These are phyloP conservation scores for Pestalotiopsis sp. DNA, from an alignment of 2,329 filamentous ascomycete species.

Conservation along the genomic window DNA sequence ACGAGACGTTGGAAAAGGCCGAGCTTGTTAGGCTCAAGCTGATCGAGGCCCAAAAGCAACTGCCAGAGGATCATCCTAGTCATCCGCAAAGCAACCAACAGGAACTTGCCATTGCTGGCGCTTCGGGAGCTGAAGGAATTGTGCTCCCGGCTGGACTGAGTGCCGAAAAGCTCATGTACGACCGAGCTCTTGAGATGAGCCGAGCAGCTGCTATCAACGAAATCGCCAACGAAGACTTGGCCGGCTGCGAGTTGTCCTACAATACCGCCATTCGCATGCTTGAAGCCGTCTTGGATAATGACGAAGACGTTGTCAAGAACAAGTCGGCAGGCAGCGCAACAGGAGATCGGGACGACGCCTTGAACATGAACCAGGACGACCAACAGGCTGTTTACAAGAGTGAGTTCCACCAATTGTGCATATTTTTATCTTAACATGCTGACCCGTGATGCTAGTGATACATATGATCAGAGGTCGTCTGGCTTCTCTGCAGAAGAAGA, in stretches of 20 bases:
- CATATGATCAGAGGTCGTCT: slow-evolving; percentile 63
- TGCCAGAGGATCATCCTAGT: slow-evolving; percentile 82
- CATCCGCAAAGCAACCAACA: slow-evolving; percentile 78
- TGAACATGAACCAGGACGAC: slow-evolving; percentile 67
- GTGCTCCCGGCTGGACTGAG: slow-evolving; percentile 86
- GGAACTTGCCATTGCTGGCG: slow-evolving; percentile 57
- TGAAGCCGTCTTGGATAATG: slow-evolving; percentile 88
- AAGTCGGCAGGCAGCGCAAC: slow-evolving; percentile 39
- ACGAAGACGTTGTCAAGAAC: slow-evolving; percentile 57
- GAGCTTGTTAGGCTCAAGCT: slow-evolving; percentile 91
- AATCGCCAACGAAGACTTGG: slow-evolving; percentile 85
- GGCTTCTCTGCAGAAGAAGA: slow-evolving; percentile 59
- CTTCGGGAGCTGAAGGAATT: slow-evolving; percentile 75
- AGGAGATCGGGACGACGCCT: slow-evolving; percentile 45
- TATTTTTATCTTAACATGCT: not conserved
- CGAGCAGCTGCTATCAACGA: slow-evolving; percentile 92
- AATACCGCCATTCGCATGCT: slow-evolving; percentile 92
- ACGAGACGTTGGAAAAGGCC: slow-evolving; percentile 95
- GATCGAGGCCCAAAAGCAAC: slow-evolving; percentile 78
- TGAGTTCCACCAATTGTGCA: slow-evolving; percentile 43
- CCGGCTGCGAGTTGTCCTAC: slow-evolving; percentile 89
- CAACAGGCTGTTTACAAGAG: slow-evolving; percentile 73
- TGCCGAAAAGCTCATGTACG: slow-evolving; percentile 97
- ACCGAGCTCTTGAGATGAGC: slow-evolving; percentile 96
- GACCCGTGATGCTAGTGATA: slow-evolving; percentile 50